Evolutionary conservation across 1,284 basidiomycete species (phyloP).

Genomic region (Ceratobasidium sp.): DNA sequence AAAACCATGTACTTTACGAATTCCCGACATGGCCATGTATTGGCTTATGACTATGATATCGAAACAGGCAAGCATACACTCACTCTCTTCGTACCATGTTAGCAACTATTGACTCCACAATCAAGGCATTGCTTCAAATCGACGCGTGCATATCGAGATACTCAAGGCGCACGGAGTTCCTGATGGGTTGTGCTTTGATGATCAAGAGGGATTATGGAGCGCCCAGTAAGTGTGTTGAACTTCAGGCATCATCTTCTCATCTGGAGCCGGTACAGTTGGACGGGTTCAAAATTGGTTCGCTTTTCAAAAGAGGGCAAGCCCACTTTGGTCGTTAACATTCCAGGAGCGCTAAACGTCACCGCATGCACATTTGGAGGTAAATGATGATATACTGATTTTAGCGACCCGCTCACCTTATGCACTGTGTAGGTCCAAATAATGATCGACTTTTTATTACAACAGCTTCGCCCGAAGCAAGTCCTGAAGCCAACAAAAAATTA

Average conservation of each 20-base stretch:
- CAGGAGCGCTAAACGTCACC: constrained; percentile 68
- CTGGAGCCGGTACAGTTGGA: neutral
- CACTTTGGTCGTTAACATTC: constrained; percentile 63
- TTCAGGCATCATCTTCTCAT: neutral
- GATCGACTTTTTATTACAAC: constrained; percentile 74
- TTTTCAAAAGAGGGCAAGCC: constrained; percentile 35
- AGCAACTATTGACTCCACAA: neutral
- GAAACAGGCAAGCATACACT: constrained; percentile 56
- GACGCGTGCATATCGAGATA: constrained; percentile 66
- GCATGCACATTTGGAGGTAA: constrained; percentile 75
- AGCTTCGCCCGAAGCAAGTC: constrained; percentile 55
- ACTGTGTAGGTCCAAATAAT: constrained; percentile 62
- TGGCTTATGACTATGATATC: constrained; percentile 69
- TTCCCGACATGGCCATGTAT: constrained; percentile 67
- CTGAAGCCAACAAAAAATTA: constrained; percentile 36
- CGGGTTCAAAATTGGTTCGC: constrained; percentile 26
- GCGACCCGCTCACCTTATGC: no score
- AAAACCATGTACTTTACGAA: constrained; percentile 76
- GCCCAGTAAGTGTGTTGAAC: constrained; percentile 61
- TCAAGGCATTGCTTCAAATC: constrained; percentile 57
- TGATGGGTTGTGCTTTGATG: constrained; percentile 73
- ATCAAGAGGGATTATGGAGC: constrained; percentile 72
- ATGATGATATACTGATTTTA: constrained; percentile 33
- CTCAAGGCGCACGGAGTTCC: constrained; percentile 57
- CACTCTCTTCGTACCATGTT: neutral